Conservation (phyloP, 257 asterid species). For the Solanum tarapatanum region DNA sequence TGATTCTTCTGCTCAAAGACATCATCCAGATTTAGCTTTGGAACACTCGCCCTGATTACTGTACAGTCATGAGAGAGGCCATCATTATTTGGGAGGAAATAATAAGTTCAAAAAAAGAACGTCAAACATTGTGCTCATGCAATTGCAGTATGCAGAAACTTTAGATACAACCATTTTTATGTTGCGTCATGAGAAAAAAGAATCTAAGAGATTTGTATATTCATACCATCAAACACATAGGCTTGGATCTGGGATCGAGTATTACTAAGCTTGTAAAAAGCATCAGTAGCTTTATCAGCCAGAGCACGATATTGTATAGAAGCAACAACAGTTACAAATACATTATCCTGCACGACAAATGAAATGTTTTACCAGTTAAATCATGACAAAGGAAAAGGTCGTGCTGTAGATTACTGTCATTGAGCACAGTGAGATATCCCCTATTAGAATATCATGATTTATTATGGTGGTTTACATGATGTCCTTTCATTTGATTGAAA, state of each 20-base stretch:
- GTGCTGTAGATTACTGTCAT: background rate
- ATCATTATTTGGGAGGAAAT: conserved; percentile 1
- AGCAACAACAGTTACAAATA: conserved; percentile 77
- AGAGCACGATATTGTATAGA: conserved; percentile 73
- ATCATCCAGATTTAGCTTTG: conserved; percentile 54
- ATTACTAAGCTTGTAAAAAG: conserved; percentile 73
- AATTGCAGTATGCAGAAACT: background rate
- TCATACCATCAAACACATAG: conserved; percentile 73
- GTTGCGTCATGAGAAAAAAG: background rate
- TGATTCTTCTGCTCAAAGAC: conserved; percentile 73
- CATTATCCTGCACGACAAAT: conserved; percentile 49
- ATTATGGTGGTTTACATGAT: background rate
- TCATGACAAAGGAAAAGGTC: background rate
- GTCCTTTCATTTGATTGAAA: background rate
- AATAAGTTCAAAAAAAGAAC: background rate
- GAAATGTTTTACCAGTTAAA: background rate
- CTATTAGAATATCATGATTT: background rate
- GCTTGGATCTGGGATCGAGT: conserved; percentile 77
- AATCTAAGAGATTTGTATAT: background rate
- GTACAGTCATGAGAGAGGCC: background rate
- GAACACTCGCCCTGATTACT: conserved; percentile 77
- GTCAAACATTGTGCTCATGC: background rate
- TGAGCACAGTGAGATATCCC: background rate
- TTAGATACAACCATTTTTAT: background rate
- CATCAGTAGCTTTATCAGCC: conserved; percentile 63